phyloP scores from a whole-genome alignment of 305 asterid species.

The Rubia balearica region DNA sequence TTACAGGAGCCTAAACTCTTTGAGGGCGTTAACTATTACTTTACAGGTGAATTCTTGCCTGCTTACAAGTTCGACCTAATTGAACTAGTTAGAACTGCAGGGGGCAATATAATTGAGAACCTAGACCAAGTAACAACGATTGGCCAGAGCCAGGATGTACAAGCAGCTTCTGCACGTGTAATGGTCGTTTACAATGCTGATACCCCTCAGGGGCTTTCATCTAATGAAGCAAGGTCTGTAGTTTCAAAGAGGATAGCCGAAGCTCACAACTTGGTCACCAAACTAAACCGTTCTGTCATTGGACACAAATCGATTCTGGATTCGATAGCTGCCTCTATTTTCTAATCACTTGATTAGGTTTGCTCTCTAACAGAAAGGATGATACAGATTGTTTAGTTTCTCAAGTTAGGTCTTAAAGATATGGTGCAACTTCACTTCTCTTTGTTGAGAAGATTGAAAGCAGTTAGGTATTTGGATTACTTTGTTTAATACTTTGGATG shows the following conservation, averaged over 20 bases:
- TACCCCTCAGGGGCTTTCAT: slow-evolving; percentile 27
- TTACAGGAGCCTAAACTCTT: slow-evolving; percentile 76
- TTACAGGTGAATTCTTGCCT: slow-evolving; percentile 48
- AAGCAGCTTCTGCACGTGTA: slow-evolving; percentile 14
- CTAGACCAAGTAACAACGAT: slow-evolving; percentile 31
- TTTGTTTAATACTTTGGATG: neutral
- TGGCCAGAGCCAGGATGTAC: slow-evolving; percentile 10
- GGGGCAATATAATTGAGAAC: slow-evolving; percentile 45
- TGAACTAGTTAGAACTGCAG: slow-evolving; percentile 57
- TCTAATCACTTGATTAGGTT: neutral
- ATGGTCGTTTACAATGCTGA: slow-evolving; percentile 53
- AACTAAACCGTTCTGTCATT: slow-evolving; percentile 29
- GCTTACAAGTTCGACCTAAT: slow-evolving; percentile 53
- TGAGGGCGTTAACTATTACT: slow-evolving; percentile 45
- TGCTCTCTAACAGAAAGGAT: neutral
- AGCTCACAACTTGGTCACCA: slow-evolving; percentile 39
- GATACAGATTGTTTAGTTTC: neutral
- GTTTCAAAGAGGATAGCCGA: slow-evolving; percentile 32
- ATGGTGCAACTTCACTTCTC: slow-evolving; percentile 2
- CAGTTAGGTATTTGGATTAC: neutral
- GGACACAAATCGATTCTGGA: slow-evolving; percentile 91
- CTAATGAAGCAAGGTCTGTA: slow-evolving; percentile 28
- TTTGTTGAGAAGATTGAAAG: neutral
- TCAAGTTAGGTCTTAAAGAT: neutral
- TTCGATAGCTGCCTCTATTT: slow-evolving; percentile 55